A percentile compares a stretch with the other conserved stretches of the same genome.
phyloP scores from a whole-genome alignment of 345 rosid genomes.

The Ceriops decandra region DNA sequence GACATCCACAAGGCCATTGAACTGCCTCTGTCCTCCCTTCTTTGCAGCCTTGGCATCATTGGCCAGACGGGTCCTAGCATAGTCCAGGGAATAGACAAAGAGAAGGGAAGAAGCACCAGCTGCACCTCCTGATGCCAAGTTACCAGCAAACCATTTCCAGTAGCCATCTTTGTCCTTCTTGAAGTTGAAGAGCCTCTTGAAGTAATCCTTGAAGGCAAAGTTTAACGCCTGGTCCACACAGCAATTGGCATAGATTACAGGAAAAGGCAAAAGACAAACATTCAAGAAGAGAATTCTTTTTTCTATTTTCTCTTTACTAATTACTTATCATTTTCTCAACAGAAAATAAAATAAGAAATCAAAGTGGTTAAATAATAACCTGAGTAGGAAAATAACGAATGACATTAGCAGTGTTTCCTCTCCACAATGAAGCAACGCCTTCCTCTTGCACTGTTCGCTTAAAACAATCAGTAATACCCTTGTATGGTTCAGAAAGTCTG shows the following conservation, averaged over 20 bases:
- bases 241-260: neutral
- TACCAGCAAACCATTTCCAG: constrained; percentile 34
- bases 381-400: constrained; percentile 38
- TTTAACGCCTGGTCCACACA: constrained; percentile 26
- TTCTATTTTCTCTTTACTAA: too few relatives aligned
- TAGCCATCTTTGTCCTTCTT: constrained; percentile 35
- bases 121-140: constrained; percentile 31
- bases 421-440: constrained; percentile 29
- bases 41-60: constrained; percentile 31
- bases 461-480: constrained; percentile 33
- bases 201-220: constrained; percentile 43
- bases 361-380: constrained; percentile 8
- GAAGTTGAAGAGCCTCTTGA: constrained; percentile 41
- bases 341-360: neutral
- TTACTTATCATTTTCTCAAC: too few relatives aligned
- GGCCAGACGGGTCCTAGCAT: constrained; percentile 27
- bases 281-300: neutral
- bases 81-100: constrained; percentile 27
- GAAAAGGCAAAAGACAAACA: neutral
- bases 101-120: constrained; percentile 32
- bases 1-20: constrained; percentile 18
- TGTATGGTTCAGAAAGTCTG: constrained; percentile 36
- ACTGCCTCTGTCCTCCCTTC: constrained; percentile 30
- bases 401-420: constrained; percentile 38
- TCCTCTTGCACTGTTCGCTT: constrained; percentile 23